Evolutionary conservation across 2,329 filamentous ascomycete species (phyloP), one percentile per base, ranked within the genome.

Genomic region (Dactylonectria estremocensis): DNA sequence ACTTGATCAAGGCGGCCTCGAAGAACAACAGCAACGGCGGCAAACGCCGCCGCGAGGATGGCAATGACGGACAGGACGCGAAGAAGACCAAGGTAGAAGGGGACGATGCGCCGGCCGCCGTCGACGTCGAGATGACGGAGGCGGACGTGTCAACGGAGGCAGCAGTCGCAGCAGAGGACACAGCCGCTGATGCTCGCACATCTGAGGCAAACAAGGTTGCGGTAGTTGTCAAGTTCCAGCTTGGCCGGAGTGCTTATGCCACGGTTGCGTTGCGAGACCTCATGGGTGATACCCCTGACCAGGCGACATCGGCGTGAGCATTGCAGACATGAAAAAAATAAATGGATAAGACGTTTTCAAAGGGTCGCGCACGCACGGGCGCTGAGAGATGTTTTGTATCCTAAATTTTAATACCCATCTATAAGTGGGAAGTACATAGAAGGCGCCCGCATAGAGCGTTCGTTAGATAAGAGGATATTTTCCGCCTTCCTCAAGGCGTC

Each of bases 231-330:
- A 94, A 90, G 78, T 88, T 97, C 81, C 91, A 94, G 77, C 85
- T 97, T 31, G 92, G 90, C 1, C 90, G 91, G 55, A 95, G 93
- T 77, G 92, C 94, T 76, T 97, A 97, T 82, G 94, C 94, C 0
- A 97, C 94, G 0, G 93, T 97, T 85, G 92, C 93, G 13, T 79
- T 97, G 71, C 84, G 94, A 60, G 94, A 97, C 81, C 81, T 97
- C 69, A 95, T 94, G 85, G 83, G 83, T n/a, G 80, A 83, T 24
- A 72, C 77, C 16, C 76, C 77, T 8, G 77, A 80, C 58, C 72
- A 72, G 45, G 66, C 70, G 2, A 52, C 59, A 20, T 18, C 40
- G 31, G 50, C 45, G 54, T 46, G 20, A 35, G n/a, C 11, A 20
- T n/a, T 43, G 24, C 35, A n/a, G 33, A 24, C 22, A 24, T 66